phyloP scores from a whole-genome alignment of 345 rosid genomes.

The Syzygium oleosum region DNA sequence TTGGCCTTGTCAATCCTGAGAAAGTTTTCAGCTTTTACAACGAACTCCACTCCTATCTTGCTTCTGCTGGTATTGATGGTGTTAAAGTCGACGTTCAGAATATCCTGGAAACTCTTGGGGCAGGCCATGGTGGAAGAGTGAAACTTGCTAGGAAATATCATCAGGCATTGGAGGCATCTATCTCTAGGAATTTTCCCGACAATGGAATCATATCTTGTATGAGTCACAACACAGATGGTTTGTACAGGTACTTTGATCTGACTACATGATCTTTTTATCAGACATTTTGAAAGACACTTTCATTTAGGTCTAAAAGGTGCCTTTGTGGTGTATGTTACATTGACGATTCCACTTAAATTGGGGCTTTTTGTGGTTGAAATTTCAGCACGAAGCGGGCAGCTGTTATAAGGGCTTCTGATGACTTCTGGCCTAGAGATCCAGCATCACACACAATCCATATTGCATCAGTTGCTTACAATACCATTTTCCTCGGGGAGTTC shows the following conservation, averaged over 20 bases:
- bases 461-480: constrained; percentile 63
- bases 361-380: background rate
- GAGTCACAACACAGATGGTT: constrained; percentile 71
- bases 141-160: constrained; percentile 56
- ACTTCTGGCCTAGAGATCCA: constrained; percentile 64
- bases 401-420: constrained; percentile 57
- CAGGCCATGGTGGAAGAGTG: constrained; percentile 61
- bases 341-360: background rate
- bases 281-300: background rate
- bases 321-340: background rate
- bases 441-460: constrained; percentile 70
- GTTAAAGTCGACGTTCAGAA: constrained; percentile 83
- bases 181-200: constrained; percentile 42
- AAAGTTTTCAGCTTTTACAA: constrained; percentile 57
- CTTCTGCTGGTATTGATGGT: constrained; percentile 64
- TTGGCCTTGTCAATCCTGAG: constrained; percentile 70
- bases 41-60: constrained; percentile 68
- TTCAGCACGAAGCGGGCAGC: constrained; percentile 49
- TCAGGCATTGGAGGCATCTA: constrained; percentile 60
- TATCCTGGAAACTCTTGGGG: constrained; percentile 66
- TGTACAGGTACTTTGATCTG: constrained; percentile 39
- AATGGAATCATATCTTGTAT: constrained; percentile 57
- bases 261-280: background rate
- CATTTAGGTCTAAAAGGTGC: background rate
- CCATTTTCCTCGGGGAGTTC: constrained; percentile 60